Evolutionary conservation across 2,329 filamentous ascomycete genomes (phyloP).

Genomic region (Didymella arachidicola): DNA sequence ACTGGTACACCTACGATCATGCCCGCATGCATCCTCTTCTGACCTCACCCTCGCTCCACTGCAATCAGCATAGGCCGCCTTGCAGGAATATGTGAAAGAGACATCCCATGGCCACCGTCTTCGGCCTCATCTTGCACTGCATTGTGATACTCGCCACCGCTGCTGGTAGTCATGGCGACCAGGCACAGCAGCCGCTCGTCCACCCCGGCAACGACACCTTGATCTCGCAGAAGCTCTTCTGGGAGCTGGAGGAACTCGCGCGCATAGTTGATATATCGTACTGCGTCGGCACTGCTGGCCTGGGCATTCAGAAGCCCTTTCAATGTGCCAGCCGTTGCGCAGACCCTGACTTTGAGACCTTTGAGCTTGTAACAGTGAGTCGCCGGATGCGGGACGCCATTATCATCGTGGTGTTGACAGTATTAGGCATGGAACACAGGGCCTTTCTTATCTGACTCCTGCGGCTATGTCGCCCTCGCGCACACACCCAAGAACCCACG

Average conservation of each 20-base stretch:
- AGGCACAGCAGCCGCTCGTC: slow-evolving; percentile 39
- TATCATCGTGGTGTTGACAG: slow-evolving; percentile 18
- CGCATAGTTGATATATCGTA: slow-evolving; percentile 93
- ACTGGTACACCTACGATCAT: slow-evolving; percentile 12
- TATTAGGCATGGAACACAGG: slow-evolving; percentile 86
- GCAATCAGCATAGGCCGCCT: slow-evolving; percentile 10
- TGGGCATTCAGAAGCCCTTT: slow-evolving; percentile 86
- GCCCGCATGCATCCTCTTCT: slow-evolving; percentile 24
- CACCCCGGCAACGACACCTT: slow-evolving; percentile 43
- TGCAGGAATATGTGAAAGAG: slow-evolving; percentile 44
- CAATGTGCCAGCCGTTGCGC: slow-evolving; percentile 82
- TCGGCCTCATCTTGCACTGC: slow-evolving; percentile 32
- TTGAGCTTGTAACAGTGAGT: slow-evolving; percentile 73
- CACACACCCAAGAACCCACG: slow-evolving; percentile 66
- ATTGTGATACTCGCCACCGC: slow-evolving; percentile 28
- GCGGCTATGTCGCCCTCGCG: slow-evolving; percentile 92
- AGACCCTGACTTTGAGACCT: slow-evolving; percentile 79
- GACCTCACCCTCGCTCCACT: slow-evolving; percentile 32
- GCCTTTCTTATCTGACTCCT: slow-evolving; percentile 83
- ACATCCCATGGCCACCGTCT: slow-evolving; percentile 31
- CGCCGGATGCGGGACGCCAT: not conserved
- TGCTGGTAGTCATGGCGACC: slow-evolving; percentile 20
- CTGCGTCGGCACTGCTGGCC: slow-evolving; percentile 84
- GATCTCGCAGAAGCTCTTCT: slow-evolving; percentile 73
- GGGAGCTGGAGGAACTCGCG: slow-evolving; percentile 84